A percentile compares a stretch with the other conserved stretches of the same genome.
Conservation (phyloP, 2,329 filamentous ascomycete genomes). For the Exophiala bonariae region DNA sequence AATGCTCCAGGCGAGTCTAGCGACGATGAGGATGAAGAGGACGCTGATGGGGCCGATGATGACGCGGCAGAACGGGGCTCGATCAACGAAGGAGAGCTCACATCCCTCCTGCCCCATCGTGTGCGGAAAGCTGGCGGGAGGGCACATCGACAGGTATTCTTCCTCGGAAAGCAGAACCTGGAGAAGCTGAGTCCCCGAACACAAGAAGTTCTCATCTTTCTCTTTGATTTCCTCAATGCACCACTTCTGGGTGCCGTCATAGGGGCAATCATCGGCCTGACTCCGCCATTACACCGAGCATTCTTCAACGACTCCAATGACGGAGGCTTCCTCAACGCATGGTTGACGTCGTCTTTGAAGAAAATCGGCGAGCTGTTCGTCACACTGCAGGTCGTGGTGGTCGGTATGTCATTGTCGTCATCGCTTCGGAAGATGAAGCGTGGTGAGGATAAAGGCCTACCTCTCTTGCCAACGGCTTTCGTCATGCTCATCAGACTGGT, state of each 20-base stretch:
- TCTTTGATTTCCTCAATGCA: slow-evolving; percentile 58
- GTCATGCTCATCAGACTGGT: slow-evolving; percentile 55
- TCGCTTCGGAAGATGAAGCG: slow-evolving; percentile 51
- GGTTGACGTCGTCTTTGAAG: slow-evolving; percentile 62
- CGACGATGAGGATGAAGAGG: slow-evolving; percentile 30
- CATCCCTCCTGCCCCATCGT: slow-evolving; percentile 50
- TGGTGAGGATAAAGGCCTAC: slow-evolving; percentile 46
- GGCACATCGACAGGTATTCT: slow-evolving; percentile 25
- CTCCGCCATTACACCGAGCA: slow-evolving; percentile 57
- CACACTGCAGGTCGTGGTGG: slow-evolving; percentile 64
- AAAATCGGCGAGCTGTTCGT: slow-evolving; percentile 66
- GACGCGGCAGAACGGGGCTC: slow-evolving; percentile 20
- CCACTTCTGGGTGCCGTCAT: slow-evolving; percentile 61
- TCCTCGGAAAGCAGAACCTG: slow-evolving; percentile 32
- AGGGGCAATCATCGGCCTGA: slow-evolving; percentile 60
- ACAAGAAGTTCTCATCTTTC: slow-evolving; percentile 40
- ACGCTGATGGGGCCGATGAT: slow-evolving; percentile 9
- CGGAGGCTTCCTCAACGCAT: slow-evolving; percentile 65
- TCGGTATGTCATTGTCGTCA: slow-evolving; percentile 62
- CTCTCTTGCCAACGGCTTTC: slow-evolving; percentile 41
- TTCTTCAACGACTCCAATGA: slow-evolving; percentile 60
- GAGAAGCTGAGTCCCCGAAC: slow-evolving; percentile 36
- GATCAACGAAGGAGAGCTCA: slow-evolving; percentile 44
- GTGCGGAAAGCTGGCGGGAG: slow-evolving; percentile 15
- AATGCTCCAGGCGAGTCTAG: slow-evolving; percentile 36